phyloP scores from a whole-genome alignment of 2,329 filamentous ascomycete species.

The Penicillium sp. region DNA sequence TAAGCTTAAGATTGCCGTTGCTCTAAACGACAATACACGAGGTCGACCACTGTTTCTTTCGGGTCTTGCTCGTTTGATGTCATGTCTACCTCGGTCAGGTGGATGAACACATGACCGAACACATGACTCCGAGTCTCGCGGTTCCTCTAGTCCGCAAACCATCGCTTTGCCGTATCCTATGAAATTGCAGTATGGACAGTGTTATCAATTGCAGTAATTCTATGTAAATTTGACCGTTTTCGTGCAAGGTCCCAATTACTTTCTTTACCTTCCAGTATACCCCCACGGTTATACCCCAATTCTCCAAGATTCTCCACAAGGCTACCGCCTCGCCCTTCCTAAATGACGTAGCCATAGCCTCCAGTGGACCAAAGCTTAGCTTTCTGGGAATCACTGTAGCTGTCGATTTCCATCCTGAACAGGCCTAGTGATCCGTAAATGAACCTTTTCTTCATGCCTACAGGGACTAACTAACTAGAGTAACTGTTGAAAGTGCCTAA shows the following conservation, averaged over 20 bases:
- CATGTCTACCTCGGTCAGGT: conserved; percentile 17
- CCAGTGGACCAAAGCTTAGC: background rate
- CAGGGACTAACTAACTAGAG: background rate
- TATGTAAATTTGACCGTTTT: background rate
- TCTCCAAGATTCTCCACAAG: background rate
- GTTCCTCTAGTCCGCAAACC: background rate
- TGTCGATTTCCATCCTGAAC: background rate
- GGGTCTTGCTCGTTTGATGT: conserved; percentile 6
- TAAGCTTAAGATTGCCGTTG: background rate
- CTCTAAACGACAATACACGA: background rate
- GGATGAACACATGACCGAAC: conserved; percentile 8
- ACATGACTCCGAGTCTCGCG: conserved; percentile 16
- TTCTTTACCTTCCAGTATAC: no score
- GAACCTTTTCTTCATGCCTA: background rate
- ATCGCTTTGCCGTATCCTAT: background rate
- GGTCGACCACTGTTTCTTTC: background rate
- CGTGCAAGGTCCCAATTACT: background rate
- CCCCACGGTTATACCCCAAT: background rate
- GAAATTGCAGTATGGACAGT: background rate
- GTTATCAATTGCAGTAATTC: background rate
- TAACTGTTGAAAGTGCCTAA: background rate
- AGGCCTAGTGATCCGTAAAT: background rate
- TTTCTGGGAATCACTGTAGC: background rate
- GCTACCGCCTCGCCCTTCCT: background rate
- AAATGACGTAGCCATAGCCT: conserved; percentile 13